Base-by-base conservation (phyloP, 768 basidiomycete species). In the Roridomyces roridus region DNA sequence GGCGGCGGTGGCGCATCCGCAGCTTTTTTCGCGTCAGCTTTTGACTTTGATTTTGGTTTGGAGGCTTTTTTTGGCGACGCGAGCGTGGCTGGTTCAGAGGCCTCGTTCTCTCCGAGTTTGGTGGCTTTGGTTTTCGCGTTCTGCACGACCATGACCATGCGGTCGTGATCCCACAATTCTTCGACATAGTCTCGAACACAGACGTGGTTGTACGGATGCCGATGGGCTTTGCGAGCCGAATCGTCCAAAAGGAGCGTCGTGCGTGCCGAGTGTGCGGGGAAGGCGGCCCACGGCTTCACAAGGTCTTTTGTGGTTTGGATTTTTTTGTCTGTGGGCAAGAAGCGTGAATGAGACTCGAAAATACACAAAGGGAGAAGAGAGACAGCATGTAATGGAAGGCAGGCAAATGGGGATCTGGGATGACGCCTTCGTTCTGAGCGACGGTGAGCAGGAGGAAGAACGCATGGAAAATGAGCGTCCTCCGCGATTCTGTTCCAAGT, bases 261-360 rank as follows among this genome's bases (percentile, higher is more conserved):
- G 23, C 55, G 70, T 1, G 74, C 77, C 0, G 84, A 85, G 59
- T 82, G 79, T 6, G 49, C 54, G 31, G 67, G 50, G 4, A 82
- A 70, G 12, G 67, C 67, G 1, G 68, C 66, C 91, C 91, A 94
- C 2, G 88, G 82, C 54, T 82, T 87, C 20, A 75, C 72, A 9
- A 95, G 81, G 64, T 94, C 85, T 67, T 95, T 95, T n/a, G 84
- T 82, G 0, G 92, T 92, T 39, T 72, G 72, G 1, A 73, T 70
- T 68, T 77, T 86, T 21, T 72, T 69, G 60, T 77, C 83, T 72
- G 23, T n/a, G 17, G 7, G 31, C 10, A 34, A 15, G 31, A 34
- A 15, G 7, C 15, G 31, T 11, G 31, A 34, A 34, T 3, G 31
- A 15, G 15, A 34, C 10, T 34, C 31, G 31, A 34, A 15, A 34